Evolutionary conservation across 2,329 filamentous ascomycete species (phyloP).

Genomic region (Coniochaeta sp.): DNA sequence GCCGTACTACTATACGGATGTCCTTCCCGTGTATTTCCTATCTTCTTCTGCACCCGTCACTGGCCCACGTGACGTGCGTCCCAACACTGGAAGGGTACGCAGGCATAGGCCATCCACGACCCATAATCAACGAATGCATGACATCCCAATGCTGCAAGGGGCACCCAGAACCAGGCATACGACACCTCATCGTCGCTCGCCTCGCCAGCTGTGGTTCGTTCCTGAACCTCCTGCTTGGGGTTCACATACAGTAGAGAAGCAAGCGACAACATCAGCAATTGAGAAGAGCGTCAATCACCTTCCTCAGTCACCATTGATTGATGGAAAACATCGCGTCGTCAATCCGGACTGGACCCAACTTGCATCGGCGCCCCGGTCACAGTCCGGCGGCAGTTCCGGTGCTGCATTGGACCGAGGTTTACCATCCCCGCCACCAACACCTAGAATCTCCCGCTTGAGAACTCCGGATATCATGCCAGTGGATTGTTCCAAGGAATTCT

Average conservation of each 20-base stretch:
- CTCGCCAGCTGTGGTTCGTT: background rate
- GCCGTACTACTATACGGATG: background rate
- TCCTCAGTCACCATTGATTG: too few species aligned
- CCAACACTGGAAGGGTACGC: background rate
- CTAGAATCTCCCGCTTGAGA: background rate
- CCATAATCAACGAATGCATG: background rate
- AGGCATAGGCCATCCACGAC: background rate
- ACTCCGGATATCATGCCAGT: background rate
- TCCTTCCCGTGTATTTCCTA: background rate
- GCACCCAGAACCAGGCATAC: background rate
- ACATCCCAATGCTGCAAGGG: background rate
- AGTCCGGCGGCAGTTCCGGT: background rate
- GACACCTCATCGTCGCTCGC: background rate
- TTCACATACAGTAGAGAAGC: background rate
- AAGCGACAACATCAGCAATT: background rate
- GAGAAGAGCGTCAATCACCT: too few species aligned
- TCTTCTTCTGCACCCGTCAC: background rate
- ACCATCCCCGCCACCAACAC: background rate
- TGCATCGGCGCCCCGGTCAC: background rate
- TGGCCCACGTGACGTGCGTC: background rate
- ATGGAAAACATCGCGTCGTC: too few species aligned
- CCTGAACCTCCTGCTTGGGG: background rate
- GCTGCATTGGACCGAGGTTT: background rate
- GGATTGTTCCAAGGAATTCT: background rate
- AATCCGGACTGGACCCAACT: too few species aligned